Evolutionary conservation across 169 alveolate species (phyloP), one percentile per base, ranked within the genome.

Genomic region (Sarcocystis neurona): DNA sequence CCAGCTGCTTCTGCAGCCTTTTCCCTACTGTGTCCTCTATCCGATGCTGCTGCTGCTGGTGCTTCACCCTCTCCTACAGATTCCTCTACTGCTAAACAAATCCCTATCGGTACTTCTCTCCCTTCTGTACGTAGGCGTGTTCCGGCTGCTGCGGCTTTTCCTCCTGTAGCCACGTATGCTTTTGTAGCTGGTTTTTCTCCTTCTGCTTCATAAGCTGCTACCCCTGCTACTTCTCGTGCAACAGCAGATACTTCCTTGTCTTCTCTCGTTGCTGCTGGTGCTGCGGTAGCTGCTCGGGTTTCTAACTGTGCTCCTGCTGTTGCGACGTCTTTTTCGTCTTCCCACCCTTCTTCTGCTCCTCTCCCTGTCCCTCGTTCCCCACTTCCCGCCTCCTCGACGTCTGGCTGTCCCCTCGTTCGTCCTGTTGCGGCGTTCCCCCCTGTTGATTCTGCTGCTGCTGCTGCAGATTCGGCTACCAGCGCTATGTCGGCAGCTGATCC

Each of bases 171-270:
- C n/a, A n/a, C n/a, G n/a, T n/a, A n/a, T n/a, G n/a, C n/a, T n/a
- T n/a, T n/a, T n/a, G n/a, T n/a, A n/a, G n/a, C n/a, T n/a, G n/a
- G n/a, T n/a, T n/a, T n/a, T n/a, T n/a, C n/a, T n/a, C n/a, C n/a
- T n/a, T n/a, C n/a, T n/a, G 87, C 46, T 15, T 37, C 39, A 44
- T 30, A 15, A 79, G 48, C 77, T 79, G 77, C 53, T 53, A 30
- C 48, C 66, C 60, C 87, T 53, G 53, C 75, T 56, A 53, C 56
- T 53, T 79, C 53, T 18, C 41, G 46, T 60, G 89, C 68, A 37
- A 50, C 47, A 15, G 2, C 80, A 60, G 50, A 10, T 50, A 58
- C 89, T 30, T 53, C 58, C n/a, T 48, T 44, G n/a, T 43, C 48
- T 39, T 66, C 5, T 10, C 75, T 39, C 66, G 30, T 2, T 27